Evolutionary conservation across 148 eudicot species (phyloP).

Genomic region (Vaccinium vitisidaea): DNA sequence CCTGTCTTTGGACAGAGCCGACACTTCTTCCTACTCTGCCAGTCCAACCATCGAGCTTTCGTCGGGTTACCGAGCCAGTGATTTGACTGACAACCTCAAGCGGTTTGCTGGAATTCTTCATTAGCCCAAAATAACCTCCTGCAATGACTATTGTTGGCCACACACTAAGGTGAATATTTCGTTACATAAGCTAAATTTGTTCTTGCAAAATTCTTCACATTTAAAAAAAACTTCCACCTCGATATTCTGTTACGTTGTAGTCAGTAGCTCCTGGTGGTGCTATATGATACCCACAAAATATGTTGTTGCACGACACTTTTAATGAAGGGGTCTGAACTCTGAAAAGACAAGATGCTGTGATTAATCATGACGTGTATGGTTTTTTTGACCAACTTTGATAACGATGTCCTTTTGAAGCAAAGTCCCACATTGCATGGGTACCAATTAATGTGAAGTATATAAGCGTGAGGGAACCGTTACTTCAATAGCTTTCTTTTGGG

Average conservation of each 20-base stretch:
- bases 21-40: background rate
- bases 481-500: too few relatives aligned
- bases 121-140: background rate
- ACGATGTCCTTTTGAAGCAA: background rate
- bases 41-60: background rate
- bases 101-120: background rate
- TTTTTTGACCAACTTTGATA: background rate
- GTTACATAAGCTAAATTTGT: background rate
- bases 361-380: background rate
- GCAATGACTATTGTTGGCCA: background rate
- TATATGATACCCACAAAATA: background rate
- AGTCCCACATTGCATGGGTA: too few relatives aligned
- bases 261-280: background rate
- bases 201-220: background rate
- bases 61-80: background rate
- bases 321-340: background rate
- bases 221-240: background rate
- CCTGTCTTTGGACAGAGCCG: background rate
- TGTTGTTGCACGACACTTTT: background rate
- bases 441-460: too few relatives aligned
- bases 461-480: too few relatives aligned
- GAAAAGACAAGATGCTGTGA: background rate
- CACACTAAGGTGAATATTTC: background rate
- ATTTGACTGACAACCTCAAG: background rate
- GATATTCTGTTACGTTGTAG: conserved; percentile 1